phyloP scores from a whole-genome alignment of 148 eudicot species.

The Rhododendron henanense region DNA sequence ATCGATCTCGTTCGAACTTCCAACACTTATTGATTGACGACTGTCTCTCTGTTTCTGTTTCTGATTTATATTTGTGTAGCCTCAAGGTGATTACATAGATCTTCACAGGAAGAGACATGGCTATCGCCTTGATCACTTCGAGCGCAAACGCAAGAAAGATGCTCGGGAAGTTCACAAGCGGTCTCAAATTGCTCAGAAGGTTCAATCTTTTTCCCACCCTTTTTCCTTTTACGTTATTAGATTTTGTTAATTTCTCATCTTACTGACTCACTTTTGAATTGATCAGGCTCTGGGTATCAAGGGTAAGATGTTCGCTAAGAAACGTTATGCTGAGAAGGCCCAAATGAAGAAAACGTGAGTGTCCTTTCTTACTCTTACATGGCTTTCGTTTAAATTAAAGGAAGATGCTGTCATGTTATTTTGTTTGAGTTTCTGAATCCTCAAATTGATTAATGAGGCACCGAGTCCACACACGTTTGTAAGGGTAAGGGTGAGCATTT shows the following conservation, averaged over 20 bases:
- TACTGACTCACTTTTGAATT: constrained; percentile 3
- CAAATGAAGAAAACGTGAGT: constrained; percentile 94
- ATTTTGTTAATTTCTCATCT: background rate
- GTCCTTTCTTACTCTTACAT: background rate
- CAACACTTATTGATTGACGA: background rate
- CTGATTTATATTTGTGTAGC: constrained; percentile 24
- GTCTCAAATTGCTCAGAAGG: constrained; percentile 69
- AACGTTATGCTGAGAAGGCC: constrained; percentile 77
- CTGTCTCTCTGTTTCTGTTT: background rate
- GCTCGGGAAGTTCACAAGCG: constrained; percentile 76
- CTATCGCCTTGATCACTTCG: constrained; percentile 68
- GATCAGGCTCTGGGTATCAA: constrained; percentile 81
- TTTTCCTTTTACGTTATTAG: no score
- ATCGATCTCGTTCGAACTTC: background rate
- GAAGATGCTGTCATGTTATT: background rate
- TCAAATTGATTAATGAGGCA: background rate
- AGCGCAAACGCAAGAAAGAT: constrained; percentile 85
- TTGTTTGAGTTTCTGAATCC: background rate
- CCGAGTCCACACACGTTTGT: background rate
- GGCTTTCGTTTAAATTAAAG: background rate
- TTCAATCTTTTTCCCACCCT: constrained; percentile 4
- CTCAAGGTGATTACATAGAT: constrained; percentile 95
- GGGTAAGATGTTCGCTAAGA: constrained; percentile 88
- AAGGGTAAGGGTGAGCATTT: background rate
- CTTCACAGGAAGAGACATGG: constrained; percentile 82